phyloP scores from a whole-genome alignment of 2,329 filamentous ascomycete species.

The Truncatella angustata region DNA sequence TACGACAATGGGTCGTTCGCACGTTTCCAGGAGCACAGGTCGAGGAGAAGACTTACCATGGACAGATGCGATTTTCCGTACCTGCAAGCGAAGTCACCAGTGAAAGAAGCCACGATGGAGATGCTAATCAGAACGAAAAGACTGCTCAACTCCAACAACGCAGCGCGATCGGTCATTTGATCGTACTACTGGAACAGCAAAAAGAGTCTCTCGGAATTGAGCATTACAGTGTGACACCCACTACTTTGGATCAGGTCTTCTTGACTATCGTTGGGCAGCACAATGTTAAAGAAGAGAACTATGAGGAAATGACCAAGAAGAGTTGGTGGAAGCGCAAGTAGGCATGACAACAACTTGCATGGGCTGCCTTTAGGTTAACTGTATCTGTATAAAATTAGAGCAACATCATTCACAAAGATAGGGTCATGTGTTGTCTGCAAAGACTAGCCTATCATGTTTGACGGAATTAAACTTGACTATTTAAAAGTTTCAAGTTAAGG shows the following conservation, averaged over 20 bases:
- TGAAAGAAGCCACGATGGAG: constrained; percentile 39
- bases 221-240: constrained; percentile 84
- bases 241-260: constrained; percentile 89
- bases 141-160: constrained; percentile 59
- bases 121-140: constrained; percentile 67
- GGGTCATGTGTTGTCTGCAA: no score
- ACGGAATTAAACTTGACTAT: no score
- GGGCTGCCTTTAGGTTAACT: no score
- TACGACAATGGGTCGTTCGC: constrained; percentile 63
- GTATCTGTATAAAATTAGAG: no score
- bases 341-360: no score
- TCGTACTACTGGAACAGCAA: constrained; percentile 70
- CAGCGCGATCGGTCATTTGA: constrained; percentile 65
- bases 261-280: constrained; percentile 79
- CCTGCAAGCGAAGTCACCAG: constrained; percentile 46
- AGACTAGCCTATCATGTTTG: no score
- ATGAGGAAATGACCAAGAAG: constrained; percentile 20
- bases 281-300: constrained; percentile 73
- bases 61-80: constrained; percentile 82
- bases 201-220: constrained; percentile 69
- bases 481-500: no score
- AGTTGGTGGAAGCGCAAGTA: constrained; percentile 7
- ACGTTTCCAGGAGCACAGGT: constrained; percentile 65
- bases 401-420: no score
- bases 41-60: constrained; percentile 76